Conservation (phyloP, 192 early-diverging fungal species). For the Coemansia biformis region DNA sequence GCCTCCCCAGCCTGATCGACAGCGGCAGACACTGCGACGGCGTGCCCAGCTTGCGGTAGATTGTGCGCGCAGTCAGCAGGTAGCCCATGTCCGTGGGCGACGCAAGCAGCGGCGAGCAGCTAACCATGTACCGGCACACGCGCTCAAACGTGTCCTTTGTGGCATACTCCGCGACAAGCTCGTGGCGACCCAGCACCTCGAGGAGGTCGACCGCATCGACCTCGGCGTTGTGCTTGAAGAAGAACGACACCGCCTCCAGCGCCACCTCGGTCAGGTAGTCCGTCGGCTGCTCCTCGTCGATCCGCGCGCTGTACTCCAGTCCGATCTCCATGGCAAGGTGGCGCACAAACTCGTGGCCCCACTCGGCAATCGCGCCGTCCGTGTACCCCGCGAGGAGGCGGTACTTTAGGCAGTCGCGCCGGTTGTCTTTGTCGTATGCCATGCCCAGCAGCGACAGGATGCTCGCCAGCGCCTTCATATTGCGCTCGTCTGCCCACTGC, state of each 20-base stretch:
- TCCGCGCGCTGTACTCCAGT: slow-evolving; percentile 66
- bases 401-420: slow-evolving; percentile 81
- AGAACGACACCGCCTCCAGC: slow-evolving; percentile 86
- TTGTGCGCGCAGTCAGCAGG: slow-evolving; percentile 78
- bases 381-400: slow-evolving; percentile 72
- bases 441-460: slow-evolving; percentile 95
- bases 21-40: slow-evolving; percentile 79
- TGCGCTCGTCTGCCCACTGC: slow-evolving; percentile 63
- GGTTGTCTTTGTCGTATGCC: slow-evolving; percentile 86
- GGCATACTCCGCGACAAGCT: slow-evolving; percentile 73
- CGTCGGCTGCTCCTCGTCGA: slow-evolving; percentile 58
- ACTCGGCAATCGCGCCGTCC: slow-evolving; percentile 72
- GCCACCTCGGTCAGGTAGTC: slow-evolving; percentile 67
- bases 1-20: slow-evolving; percentile 78
- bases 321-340: slow-evolving; percentile 90
- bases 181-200: slow-evolving; percentile 80
- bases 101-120: slow-evolving; percentile 87
- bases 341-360: slow-evolving; percentile 99
- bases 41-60: slow-evolving; percentile 80
- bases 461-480: slow-evolving; percentile 83
- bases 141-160: slow-evolving; percentile 90
- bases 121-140: slow-evolving; percentile 91
- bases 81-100: slow-evolving; percentile 85
- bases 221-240: slow-evolving; percentile 95
- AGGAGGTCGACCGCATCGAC: slow-evolving; percentile 97